Evolutionary conservation across 495 filamentous ascomycete genomes (phyloP).

Genomic region (Aspergillus asperescens): DNA sequence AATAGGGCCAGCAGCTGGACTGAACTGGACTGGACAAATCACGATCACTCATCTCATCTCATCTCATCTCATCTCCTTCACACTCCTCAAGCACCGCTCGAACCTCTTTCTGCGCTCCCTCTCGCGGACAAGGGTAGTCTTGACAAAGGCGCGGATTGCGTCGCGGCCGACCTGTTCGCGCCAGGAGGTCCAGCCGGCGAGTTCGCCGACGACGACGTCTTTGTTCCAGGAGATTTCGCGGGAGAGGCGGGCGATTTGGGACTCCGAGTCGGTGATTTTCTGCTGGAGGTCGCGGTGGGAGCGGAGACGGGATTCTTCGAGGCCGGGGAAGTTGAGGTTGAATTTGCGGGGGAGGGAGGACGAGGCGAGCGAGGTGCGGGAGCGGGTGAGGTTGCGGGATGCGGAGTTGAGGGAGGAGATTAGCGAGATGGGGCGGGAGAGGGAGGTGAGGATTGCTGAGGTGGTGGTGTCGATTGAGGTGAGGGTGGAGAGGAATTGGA

Average conservation of each 20-base stretch:
- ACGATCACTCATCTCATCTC: constrained; percentile 14
- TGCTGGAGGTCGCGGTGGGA: constrained; percentile 74
- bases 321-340: constrained; percentile 47
- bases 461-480: constrained; percentile 73
- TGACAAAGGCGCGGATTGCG: constrained; percentile 70
- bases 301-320: constrained; percentile 83
- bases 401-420: constrained; percentile 63
- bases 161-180: constrained; percentile 69
- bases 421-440: constrained; percentile 74
- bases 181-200: constrained; percentile 91
- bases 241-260: constrained; percentile 60
- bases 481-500: constrained; percentile 66
- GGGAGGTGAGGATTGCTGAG: constrained; percentile 69
- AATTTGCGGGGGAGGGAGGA: constrained; percentile 46
- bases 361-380: constrained; percentile 60
- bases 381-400: constrained; percentile 66
- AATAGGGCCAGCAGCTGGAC: not conserved
- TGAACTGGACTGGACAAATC: no score
- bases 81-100: constrained; percentile 51
- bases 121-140: constrained; percentile 72
- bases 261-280: constrained; percentile 58
- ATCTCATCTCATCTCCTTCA: constrained; percentile 25
- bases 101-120: constrained; percentile 74
- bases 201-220: constrained; percentile 82
- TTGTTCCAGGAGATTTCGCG: constrained; percentile 87